A percentile compares a stretch with the other conserved stretches of the same genome.
These are phyloP conservation scores for Diaporthe citrichinensis DNA, from an alignment of 2,329 filamentous ascomycete genomes.

Conservation along the genomic window DNA sequence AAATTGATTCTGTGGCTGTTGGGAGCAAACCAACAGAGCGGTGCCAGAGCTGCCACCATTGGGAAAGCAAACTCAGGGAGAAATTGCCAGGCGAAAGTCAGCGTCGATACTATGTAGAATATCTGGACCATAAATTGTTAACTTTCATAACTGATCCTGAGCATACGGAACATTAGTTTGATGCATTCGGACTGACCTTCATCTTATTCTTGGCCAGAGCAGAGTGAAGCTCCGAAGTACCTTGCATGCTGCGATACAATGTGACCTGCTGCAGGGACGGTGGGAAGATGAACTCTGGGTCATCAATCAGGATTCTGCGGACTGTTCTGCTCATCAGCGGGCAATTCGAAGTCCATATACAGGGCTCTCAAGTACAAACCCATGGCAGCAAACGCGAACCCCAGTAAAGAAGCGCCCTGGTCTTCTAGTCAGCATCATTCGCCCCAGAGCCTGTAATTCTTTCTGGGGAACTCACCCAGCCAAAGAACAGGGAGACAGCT, in stretches of 20 bases:
- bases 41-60: slow-evolving; percentile 43
- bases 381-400: slow-evolving; percentile 44
- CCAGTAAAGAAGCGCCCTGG: slow-evolving; percentile 42
- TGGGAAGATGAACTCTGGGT: slow-evolving; percentile 45
- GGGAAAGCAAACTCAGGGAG: slow-evolving; percentile 44
- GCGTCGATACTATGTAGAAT: slow-evolving; percentile 40
- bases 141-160: too few species aligned
- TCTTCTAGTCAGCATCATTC: background rate
- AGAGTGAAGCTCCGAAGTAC: slow-evolving; percentile 34
- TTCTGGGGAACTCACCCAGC: slow-evolving; percentile 25
- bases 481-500: slow-evolving; percentile 44
- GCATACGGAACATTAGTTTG: background rate
- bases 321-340: slow-evolving; percentile 23
- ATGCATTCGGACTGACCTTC: slow-evolving; percentile 15
- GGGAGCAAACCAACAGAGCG: slow-evolving; percentile 45
- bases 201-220: slow-evolving; percentile 30
- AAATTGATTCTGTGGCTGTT: slow-evolving; percentile 45
- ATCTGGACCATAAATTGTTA: slow-evolving; percentile 6
- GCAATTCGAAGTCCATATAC: too few species aligned
- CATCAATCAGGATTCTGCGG: slow-evolving; percentile 43
- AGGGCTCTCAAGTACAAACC: slow-evolving; percentile 10
- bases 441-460: background rate
- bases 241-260: slow-evolving; percentile 44
- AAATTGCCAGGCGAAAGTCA: slow-evolving; percentile 43
- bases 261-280: slow-evolving; percentile 44